These are phyloP conservation scores for Leishmania gerbilli DNA, from an alignment of 208 protist genomes.

Conservation along the genomic window DNA sequence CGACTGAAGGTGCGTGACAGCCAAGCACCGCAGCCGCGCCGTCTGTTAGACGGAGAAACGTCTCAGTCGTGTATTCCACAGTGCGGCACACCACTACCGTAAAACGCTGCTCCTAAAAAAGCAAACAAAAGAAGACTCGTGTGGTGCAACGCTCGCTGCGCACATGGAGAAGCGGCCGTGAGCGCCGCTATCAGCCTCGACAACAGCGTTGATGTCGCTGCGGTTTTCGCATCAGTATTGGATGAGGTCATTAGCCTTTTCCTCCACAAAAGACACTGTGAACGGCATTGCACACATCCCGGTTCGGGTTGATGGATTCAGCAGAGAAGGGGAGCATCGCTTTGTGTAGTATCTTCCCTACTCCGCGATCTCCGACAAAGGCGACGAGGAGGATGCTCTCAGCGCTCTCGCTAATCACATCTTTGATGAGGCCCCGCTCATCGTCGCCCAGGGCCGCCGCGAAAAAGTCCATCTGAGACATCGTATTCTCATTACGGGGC, in stretches of 20 bases:
- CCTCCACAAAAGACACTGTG: conserved; percentile 64
- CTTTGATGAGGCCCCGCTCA: conserved; percentile 32
- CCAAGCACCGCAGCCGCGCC: conserved; percentile 35
- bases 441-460: conserved; percentile 35
- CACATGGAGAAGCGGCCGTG: conserved; percentile 49
- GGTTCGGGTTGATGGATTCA: conserved; percentile 24
- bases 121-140: conserved; percentile 32
- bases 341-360: conserved; percentile 41
- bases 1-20: conserved; percentile 43
- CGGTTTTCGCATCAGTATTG: conserved; percentile 64
- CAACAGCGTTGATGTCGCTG: conserved; percentile 52
- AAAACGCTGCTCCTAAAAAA: conserved; percentile 43
- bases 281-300: conserved; percentile 45
- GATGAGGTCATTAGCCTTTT: conserved; percentile 44
- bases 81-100: conserved; percentile 47
- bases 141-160: conserved; percentile 44
- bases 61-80: conserved; percentile 25
- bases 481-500: background rate
- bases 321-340: conserved; percentile 47
- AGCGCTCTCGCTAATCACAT: conserved; percentile 32
- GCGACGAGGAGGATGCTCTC: conserved; percentile 47
- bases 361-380: conserved; percentile 25
- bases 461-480: conserved; percentile 39
- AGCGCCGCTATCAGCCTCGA: conserved; percentile 50
- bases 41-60: conserved; percentile 39